Evolutionary conservation across 805 yeast species (phyloP).

Genomic region (Phaffomyces thermotolerans): DNA sequence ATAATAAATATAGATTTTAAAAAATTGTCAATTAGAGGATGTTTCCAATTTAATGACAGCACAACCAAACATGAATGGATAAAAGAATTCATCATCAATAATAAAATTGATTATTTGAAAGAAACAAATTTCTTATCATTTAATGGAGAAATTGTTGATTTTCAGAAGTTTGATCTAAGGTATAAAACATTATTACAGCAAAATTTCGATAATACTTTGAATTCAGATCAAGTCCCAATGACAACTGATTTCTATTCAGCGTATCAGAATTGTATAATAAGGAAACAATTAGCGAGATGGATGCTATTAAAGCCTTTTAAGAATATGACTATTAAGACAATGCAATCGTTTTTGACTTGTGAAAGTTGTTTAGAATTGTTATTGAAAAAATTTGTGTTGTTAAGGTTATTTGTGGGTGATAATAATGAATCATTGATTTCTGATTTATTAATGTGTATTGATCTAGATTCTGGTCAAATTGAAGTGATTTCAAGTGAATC

Average conservation of each 20-base stretch:
- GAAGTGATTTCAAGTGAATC: constrained; percentile 12
- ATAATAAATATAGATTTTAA: constrained; percentile 6
- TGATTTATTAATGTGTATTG: constrained; percentile 14
- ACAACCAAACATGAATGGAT: neutral
- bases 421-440: neutral
- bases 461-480: constrained; percentile 13
- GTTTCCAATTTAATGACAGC: constrained; percentile 1
- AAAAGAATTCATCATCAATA: neutral
- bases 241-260: constrained; percentile 1
- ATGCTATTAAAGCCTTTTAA: constrained; percentile 15
- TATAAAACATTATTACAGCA: constrained; percentile 6
- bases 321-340: constrained; percentile 2
- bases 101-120: neutral
- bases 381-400: constrained; percentile 11
- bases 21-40: constrained; percentile 2
- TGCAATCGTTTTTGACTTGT: constrained; percentile 11
- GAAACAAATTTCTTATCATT: constrained; percentile 3
- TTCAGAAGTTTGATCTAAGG: constrained; percentile 15
- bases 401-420: constrained; percentile 11
- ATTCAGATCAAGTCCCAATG: no score
- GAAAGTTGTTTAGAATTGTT: constrained; percentile 11
- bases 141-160: constrained; percentile 15
- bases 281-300: constrained; percentile 19
- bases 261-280: constrained; percentile 8
- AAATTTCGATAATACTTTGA: neutral